Percentiles rank a stretch among this genome's conserved stretches.
These are phyloP conservation scores for Penicillium sp. DNA, from an alignment of 2,329 filamentous ascomycete genomes.

Conservation along the genomic window DNA sequence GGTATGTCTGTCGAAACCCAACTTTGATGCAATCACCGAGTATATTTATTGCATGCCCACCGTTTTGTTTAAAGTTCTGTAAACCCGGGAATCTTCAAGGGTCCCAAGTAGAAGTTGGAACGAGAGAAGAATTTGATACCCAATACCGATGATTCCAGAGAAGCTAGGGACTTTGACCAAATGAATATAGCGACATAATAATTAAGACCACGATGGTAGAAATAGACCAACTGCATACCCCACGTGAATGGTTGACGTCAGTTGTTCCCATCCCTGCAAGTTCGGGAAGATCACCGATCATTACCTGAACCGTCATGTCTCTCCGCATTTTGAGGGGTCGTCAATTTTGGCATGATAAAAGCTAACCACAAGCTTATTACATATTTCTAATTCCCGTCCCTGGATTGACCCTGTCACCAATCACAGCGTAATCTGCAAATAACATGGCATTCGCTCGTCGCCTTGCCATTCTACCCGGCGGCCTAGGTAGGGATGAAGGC, in stretches of 20 bases:
- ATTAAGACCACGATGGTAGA: background rate
- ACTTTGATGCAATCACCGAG: too few relatives aligned
- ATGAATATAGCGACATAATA: background rate
- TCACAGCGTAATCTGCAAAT: background rate
- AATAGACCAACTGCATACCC: background rate
- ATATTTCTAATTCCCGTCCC: background rate
- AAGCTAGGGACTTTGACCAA: too few relatives aligned
- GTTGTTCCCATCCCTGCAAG: background rate
- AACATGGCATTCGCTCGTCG: slow-evolving; percentile 39
- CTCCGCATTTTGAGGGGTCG: background rate
- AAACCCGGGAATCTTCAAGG: too few relatives aligned
- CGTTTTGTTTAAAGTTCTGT: too few relatives aligned
- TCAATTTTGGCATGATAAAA: background rate
- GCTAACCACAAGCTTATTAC: background rate
- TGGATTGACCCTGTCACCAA: background rate
- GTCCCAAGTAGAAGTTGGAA: too few relatives aligned
- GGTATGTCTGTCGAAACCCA: background rate
- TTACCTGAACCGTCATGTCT: background rate
- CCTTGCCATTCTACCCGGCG: slow-evolving; percentile 46
- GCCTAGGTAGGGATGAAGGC: slow-evolving; percentile 36
- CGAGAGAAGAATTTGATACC: too few relatives aligned
- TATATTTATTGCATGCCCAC: too few relatives aligned
- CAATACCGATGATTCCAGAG: too few relatives aligned
- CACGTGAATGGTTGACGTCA: background rate
- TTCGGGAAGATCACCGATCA: background rate